These are phyloP conservation scores for Arachis stenosperma DNA, from an alignment of 306 rosid genomes.

Conservation along the genomic window DNA sequence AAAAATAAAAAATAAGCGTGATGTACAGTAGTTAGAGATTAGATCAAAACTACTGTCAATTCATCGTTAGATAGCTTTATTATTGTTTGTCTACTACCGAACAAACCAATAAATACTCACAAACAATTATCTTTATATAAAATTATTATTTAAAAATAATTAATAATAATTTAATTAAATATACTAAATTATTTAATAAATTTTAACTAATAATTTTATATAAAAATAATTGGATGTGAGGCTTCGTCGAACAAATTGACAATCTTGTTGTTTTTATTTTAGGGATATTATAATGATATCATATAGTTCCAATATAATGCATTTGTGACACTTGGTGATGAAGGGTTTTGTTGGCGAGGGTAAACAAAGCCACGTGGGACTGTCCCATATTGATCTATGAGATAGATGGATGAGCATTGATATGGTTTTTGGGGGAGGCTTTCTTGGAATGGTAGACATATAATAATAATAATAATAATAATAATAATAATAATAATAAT, in stretches of 20 bases:
- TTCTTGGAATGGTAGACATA: not conserved
- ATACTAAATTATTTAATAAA: too few relatives aligned
- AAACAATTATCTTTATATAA: too few relatives aligned
- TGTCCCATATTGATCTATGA: conserved; percentile 12
- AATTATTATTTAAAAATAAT: too few relatives aligned
- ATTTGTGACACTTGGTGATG: conserved; percentile 22
- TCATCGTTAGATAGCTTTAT: not conserved
- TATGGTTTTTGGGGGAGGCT: not conserved
- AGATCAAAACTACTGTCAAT: not conserved
- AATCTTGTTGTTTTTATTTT: not conserved
- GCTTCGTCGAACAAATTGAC: not conserved
- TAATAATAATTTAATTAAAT: too few relatives aligned
- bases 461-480: not conserved
- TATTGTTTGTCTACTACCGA: not conserved
- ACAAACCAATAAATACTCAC: too few relatives aligned
- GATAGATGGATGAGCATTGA: conserved; percentile 22
- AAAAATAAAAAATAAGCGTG: too few relatives aligned
- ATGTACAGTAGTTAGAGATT: not conserved
- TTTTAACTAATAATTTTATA: too few relatives aligned
- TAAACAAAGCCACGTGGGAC: conserved; percentile 33
- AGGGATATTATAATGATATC: not conserved
- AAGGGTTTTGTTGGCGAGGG: conserved; percentile 2
- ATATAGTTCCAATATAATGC: not conserved
- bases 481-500: not conserved
- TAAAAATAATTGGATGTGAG: too few relatives aligned